Evolutionary conservation across 2,329 filamentous ascomycete species (phyloP), one percentile per base, ranked within the genome.

Genomic region (Zasmidium cellare): DNA sequence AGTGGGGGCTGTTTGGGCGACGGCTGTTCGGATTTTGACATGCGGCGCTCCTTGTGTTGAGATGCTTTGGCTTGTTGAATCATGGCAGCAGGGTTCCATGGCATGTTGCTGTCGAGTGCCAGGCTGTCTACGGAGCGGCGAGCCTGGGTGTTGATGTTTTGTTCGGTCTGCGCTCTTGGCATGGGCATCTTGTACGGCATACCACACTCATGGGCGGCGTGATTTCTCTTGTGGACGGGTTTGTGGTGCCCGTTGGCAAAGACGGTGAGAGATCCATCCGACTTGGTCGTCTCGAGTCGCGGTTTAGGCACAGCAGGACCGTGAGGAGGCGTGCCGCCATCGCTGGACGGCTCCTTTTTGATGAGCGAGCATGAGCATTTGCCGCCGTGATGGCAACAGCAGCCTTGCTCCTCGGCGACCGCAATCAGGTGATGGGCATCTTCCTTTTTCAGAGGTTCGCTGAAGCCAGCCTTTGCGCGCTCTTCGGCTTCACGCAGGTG

Each of bases 191-290:
- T 84, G 74, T 88, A 88, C 1, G 85, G 85, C 64, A 82, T 75
- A 57, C 84, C 84, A 56, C 80, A 84, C 59, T 86, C 83, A 67
- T 87, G 84, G 58, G 84, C 84, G 62, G 82, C 80, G 70, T 86
- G 83, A 72, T 87, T 87, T 73, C 85, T 83, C 64, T 84, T 83
- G 68, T 87, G 84, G 51, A 81, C 82, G 11, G 84, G 84, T 74
- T 86, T 86, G 74, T 87, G 84, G 65, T 87, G 84, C 58, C 84
- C 84, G 67, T 87, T 86, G 20, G 83, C 78, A 69, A 86, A 86
- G 57, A 85, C 77, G 18, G 82, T 86, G 66, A 87, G 73, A 25
- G 80, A 82, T 57, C 79, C 81, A 53, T 87, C 85, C 22, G 83
- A 86, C 65, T 82, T 83, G 57, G 81, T 80, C 48, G 80, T 77